Evolutionary conservation across 805 yeast species (phyloP), one percentile per base, ranked within the genome.

Genomic region (Metschnikowia proteae): DNA sequence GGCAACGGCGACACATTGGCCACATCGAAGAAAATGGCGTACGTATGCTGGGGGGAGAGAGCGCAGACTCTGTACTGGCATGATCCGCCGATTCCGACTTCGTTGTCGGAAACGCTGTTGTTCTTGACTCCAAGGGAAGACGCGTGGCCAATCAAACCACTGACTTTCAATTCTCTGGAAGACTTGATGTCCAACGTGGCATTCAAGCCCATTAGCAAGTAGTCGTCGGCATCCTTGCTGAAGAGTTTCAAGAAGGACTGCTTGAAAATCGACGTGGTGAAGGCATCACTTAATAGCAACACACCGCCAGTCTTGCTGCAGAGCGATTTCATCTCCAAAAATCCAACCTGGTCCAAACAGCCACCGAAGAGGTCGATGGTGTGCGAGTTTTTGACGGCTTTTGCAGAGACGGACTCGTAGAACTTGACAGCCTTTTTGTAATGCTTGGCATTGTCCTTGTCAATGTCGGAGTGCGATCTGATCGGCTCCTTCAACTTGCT

Each of bases 391-490:
- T 92, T 80, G 33, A 88, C 88, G 1, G 66, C 67, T 56, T 83
- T 84, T 38, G 80, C 77, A 34, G 95, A 86, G 41, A 91, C 65
- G 34, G 75, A 71, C 53, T 86, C 91, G 67, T 90, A 91, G 62
- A 82, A 90, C 66, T 88, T 84, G 59, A 78, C 79, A 7, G 97
- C 95, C 66, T 87, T 88, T 62, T 87, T 85, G 72, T 83, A 88
- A 65, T 90, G 96, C 62, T 84, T 84, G 48, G 96, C 96, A 48
- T 62, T 68, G 60, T 92, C 97, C 57, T 90, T 84, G 66, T 94
- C 98, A 57, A 94, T 88, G 66, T 94, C 99, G 62, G 87, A 88
- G 70, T 94, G 99, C 6, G 99, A 94, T 75, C 99, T 83, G 60
- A 94, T 86, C 43, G 99, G 97, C 69, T 94, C 99, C 65, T 88